These are phyloP conservation scores for Hyparrhenia diplandra DNA, from an alignment of 176 grass and related monocot genomes.

Conservation along the genomic window DNA sequence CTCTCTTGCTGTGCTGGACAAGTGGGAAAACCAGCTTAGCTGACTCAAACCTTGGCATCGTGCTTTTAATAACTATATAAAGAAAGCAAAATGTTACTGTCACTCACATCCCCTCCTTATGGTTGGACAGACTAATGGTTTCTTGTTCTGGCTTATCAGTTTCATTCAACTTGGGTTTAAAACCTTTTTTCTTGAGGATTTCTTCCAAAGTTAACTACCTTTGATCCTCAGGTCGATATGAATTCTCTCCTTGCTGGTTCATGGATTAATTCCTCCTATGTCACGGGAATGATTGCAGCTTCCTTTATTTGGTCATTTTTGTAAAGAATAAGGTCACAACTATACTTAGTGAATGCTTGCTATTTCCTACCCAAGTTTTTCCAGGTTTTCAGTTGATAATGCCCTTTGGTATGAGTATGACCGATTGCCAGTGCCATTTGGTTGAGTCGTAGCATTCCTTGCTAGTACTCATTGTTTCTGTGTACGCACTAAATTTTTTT, in stretches of 20 bases:
- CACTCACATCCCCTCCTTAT: background rate
- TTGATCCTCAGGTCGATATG: background rate
- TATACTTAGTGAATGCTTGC: background rate
- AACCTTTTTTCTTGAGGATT: background rate
- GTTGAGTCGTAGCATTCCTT: too few species aligned
- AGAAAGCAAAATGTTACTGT: background rate
- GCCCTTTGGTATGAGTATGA: too few species aligned
- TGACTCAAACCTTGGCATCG: background rate
- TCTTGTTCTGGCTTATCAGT: background rate
- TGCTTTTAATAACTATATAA: background rate
- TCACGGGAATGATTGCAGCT: background rate
- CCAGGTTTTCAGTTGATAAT: too few species aligned
- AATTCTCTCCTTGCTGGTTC: background rate
- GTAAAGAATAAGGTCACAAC: background rate
- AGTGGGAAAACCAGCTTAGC: background rate
- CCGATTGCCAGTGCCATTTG: too few species aligned
- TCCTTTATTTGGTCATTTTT: background rate
- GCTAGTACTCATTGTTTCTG: background rate
- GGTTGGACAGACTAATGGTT: background rate
- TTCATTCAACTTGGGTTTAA: background rate
- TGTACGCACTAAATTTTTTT: background rate
- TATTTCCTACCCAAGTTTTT: background rate
- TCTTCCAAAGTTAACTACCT: background rate
- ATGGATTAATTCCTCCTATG: background rate
- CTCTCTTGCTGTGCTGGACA: conserved; percentile 11